Conservation (phyloP, 2,329 filamentous ascomycete genomes). For the Cordyceps tenuipes region DNA sequence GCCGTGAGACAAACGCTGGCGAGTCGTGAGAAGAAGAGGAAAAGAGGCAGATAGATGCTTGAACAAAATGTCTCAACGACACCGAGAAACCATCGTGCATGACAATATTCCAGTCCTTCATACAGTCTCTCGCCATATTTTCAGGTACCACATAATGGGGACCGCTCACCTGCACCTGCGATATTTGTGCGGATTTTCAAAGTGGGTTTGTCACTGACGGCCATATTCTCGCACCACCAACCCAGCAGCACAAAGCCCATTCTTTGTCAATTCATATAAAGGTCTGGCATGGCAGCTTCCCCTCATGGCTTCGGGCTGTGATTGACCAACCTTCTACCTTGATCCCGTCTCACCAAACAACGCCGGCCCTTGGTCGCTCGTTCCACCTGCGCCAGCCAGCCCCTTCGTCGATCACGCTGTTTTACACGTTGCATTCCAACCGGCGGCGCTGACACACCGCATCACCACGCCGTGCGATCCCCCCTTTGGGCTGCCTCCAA, state of each 20-base stretch:
- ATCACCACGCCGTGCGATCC: background rate
- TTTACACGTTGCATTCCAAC: conserved; percentile 5
- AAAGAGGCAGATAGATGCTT: background rate
- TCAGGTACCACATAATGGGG: no score
- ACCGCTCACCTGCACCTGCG: conserved; percentile 17
- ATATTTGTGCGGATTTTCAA: conserved; percentile 30
- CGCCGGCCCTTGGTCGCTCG: background rate
- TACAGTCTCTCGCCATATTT: background rate
- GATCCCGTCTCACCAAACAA: background rate
- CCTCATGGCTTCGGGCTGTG: background rate
- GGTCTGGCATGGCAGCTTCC: conserved; percentile 1
- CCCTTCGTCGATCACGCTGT: background rate
- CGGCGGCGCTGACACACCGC: background rate
- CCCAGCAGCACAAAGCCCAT: background rate
- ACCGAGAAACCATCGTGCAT: background rate
- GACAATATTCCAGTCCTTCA: background rate
- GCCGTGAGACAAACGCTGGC: background rate
- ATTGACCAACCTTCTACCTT: background rate
- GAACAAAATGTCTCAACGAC: background rate
- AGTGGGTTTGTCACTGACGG: conserved; percentile 10
- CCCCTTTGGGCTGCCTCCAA: background rate
- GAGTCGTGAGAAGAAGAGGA: background rate
- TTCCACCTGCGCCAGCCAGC: background rate
- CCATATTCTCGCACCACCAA: conserved; percentile 2
- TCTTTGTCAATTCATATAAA: conserved; percentile 6